Evolutionary conservation across 768 basidiomycete genomes (phyloP).

Genomic region (Boletus speciosus): DNA sequence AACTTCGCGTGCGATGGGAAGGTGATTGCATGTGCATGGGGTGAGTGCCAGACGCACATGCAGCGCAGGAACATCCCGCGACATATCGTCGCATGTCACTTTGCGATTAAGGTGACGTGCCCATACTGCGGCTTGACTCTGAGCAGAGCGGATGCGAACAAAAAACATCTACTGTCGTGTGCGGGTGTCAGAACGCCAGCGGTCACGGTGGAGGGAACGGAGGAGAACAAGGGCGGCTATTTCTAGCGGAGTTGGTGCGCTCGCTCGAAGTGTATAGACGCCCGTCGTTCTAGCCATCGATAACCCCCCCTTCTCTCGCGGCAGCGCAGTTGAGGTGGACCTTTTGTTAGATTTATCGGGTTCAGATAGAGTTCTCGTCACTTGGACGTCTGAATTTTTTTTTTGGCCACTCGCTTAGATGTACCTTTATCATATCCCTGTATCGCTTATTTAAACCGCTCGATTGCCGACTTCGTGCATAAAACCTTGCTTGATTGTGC

Average conservation of each 20-base stretch:
- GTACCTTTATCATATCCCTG: no score
- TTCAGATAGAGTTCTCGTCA: neutral
- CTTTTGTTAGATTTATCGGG: neutral
- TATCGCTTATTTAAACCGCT: no score
- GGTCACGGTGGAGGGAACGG: neutral
- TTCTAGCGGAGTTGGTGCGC: neutral
- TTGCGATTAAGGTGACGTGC: conserved; percentile 24
- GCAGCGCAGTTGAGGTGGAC: neutral
- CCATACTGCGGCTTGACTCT: conserved; percentile 12
- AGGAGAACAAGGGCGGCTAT: neutral
- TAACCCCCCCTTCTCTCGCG: neutral
- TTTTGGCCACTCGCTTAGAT: no score
- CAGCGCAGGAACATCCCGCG: conserved; percentile 27
- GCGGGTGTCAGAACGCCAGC: neutral
- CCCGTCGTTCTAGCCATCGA: neutral
- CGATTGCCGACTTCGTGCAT: no score
- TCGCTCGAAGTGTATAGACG: neutral
- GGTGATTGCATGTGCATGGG: conserved; percentile 17
- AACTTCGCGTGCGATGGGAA: conserved; percentile 17
- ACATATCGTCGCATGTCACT: conserved; percentile 23
- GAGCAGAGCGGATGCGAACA: conserved; percentile 23
- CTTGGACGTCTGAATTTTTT: neutral
- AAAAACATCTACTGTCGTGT: conserved; percentile 20
- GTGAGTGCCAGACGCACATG: conserved; percentile 9
- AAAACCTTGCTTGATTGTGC: no score